A percentile compares a stretch with the other conserved stretches of the same genome.
Evolutionary conservation across 139 green algal species (phyloP).

Genomic region (Choricystis sp.): DNA sequence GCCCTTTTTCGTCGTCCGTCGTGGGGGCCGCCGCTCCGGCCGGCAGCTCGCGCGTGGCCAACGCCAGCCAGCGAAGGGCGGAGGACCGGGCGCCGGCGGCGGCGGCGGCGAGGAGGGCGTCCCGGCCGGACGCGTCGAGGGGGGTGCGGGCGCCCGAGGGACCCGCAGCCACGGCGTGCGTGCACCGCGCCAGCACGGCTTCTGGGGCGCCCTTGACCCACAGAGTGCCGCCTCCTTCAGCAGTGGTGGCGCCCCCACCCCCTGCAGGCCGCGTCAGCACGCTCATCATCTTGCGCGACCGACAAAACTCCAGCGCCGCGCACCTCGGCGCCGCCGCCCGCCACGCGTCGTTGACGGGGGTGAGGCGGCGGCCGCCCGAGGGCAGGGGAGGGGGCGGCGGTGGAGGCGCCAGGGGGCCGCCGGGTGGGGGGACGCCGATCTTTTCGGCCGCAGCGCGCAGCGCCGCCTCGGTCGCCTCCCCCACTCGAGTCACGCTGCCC

Average conservation of each 20-base stretch:
- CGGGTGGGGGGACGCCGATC: conserved; percentile 53
- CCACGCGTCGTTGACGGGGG: conserved; percentile 6
- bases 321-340: conserved; percentile 1
- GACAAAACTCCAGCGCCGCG: conserved; percentile 92
- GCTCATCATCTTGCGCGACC: conserved; percentile 90
- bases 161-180: conserved; percentile 55
- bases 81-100: conserved; percentile 43
- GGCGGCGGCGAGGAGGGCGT: conserved; percentile 50
- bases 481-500: conserved; percentile 31
- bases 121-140: conserved; percentile 1
- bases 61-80: conserved; percentile 81
- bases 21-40: too few species aligned
- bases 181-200: conserved; percentile 78
- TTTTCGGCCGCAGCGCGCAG: conserved; percentile 90
- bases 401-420: too few species aligned
- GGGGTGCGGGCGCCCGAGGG: conserved; percentile 51
- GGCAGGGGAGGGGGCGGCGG: too few species aligned
- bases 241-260: neutral
- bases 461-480: conserved; percentile 85
- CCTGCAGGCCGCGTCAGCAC: conserved; percentile 36
- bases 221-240: conserved; percentile 30
- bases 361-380: conserved; percentile 7
- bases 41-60: too few species aligned
- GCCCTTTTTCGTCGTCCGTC: too few species aligned
- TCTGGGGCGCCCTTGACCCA: conserved; percentile 92